These are phyloP conservation scores for Beauveria brongniartii DNA, from an alignment of 2,329 filamentous ascomycete genomes.

Conservation along the genomic window DNA sequence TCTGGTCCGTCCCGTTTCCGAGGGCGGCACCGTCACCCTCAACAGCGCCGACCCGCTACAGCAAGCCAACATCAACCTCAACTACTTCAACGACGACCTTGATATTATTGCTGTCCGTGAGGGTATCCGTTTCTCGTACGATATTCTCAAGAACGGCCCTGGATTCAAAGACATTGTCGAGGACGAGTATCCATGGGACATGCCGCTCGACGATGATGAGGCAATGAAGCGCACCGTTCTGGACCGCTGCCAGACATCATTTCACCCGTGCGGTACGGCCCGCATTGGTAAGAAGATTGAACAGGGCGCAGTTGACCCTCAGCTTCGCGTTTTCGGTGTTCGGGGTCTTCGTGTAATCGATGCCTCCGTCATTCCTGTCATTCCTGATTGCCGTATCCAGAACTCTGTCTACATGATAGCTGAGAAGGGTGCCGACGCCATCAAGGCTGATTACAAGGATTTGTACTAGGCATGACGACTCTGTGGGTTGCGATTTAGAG, in stretches of 20 bases:
- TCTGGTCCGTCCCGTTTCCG: constrained; percentile 32
- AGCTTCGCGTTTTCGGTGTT: constrained; percentile 24
- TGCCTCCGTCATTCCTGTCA: constrained; percentile 45
- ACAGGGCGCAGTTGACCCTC: constrained; percentile 24
- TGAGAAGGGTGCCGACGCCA: constrained; percentile 30
- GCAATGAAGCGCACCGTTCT: constrained; percentile 48
- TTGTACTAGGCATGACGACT: neutral
- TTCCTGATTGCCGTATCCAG: constrained; percentile 49
- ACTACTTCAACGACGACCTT: constrained; percentile 49
- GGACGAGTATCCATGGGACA: constrained; percentile 50
- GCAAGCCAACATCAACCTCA: constrained; percentile 51
- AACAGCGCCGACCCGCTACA: constrained; percentile 48
- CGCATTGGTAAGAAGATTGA: constrained; percentile 35
- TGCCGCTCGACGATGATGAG: constrained; percentile 47
- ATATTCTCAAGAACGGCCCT: constrained; percentile 48
- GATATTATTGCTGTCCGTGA: constrained; percentile 51
- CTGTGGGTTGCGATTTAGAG: too few relatives aligned
- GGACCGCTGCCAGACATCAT: constrained; percentile 51
- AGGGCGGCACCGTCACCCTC: constrained; percentile 41
- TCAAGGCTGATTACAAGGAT: constrained; percentile 10
- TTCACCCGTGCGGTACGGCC: constrained; percentile 49
- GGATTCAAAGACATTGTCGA: constrained; percentile 47
- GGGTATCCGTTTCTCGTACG: constrained; percentile 47
- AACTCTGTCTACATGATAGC: constrained; percentile 53
- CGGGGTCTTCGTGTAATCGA: constrained; percentile 21